These are phyloP conservation scores for Neurospora sp. DNA, from an alignment of 495 filamentous ascomycete species.

Conservation along the genomic window DNA sequence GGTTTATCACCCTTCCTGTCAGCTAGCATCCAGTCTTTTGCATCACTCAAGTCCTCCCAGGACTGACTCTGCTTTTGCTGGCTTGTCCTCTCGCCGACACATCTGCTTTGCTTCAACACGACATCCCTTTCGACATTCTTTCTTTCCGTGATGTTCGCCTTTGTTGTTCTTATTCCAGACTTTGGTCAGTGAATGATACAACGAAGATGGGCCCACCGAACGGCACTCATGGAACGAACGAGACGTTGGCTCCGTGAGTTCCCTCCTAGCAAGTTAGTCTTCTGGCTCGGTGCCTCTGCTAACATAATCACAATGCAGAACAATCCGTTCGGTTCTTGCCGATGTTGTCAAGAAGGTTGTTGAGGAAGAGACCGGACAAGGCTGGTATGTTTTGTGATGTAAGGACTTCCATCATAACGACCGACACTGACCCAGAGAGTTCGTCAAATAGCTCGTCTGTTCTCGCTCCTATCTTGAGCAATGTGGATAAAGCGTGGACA, in stretches of 20 bases:
- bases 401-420: background rate
- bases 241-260: too few species aligned
- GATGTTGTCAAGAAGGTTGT: background rate
- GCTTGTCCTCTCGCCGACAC: too few species aligned
- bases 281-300: too few species aligned
- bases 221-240: too few species aligned
- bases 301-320: too few species aligned
- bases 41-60: background rate
- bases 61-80: background rate
- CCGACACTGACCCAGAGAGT: background rate
- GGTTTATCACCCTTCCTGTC: background rate
- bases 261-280: too few species aligned
- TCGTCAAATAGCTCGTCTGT: background rate
- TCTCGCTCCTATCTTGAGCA: background rate
- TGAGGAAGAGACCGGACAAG: background rate
- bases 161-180: too few species aligned
- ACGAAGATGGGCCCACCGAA: too few species aligned
- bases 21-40: background rate
- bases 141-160: too few species aligned
- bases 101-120: too few species aligned
- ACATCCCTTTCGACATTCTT: too few species aligned
- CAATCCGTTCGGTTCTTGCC: background rate
- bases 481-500: background rate
- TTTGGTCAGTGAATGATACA: too few species aligned
- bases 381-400: background rate